Conservation (phyloP, 176 grass and related monocot species). For the Paspalum vaginatum region DNA sequence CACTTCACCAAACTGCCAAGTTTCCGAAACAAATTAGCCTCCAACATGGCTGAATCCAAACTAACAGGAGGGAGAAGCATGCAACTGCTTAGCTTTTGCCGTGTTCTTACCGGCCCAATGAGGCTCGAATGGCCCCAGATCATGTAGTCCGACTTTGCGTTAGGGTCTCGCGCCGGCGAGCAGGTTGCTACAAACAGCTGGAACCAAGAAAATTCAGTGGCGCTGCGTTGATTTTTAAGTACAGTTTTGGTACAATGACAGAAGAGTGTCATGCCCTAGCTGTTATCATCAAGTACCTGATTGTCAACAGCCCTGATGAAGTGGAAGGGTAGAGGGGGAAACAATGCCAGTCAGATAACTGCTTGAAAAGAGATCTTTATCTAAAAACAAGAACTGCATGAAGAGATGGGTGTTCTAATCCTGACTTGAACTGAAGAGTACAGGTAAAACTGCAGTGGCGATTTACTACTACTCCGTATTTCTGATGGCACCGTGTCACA, state of each 20-base stretch:
- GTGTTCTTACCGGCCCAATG: constrained; percentile 44
- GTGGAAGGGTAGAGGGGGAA: not conserved
- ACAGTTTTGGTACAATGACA: not conserved
- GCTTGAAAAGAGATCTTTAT: not conserved
- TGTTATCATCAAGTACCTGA: constrained; percentile 61
- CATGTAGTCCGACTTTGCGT: constrained; percentile 47
- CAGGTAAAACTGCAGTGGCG: not conserved
- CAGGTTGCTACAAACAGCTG: constrained; percentile 68
- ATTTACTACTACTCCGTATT: not conserved
- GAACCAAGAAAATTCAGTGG: not conserved
- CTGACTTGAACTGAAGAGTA: not conserved
- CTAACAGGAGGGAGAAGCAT: not conserved
- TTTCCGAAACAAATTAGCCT: not conserved
- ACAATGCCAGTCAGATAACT: constrained; percentile 14
- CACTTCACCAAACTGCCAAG: constrained; percentile 56
- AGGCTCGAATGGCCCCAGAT: constrained; percentile 71
- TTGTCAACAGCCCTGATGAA: constrained; percentile 62
- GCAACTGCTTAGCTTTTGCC: not conserved
- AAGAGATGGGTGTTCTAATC: not conserved
- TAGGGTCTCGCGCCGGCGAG: constrained; percentile 53
- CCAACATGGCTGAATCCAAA: not conserved
- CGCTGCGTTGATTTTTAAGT: not conserved
- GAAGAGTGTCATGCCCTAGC: too few relatives aligned
- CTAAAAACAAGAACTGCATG: not conserved
- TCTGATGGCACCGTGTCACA: not conserved